Base-by-base conservation (phyloP, 306 rosid species). In the Vachellia pachyceras region DNA sequence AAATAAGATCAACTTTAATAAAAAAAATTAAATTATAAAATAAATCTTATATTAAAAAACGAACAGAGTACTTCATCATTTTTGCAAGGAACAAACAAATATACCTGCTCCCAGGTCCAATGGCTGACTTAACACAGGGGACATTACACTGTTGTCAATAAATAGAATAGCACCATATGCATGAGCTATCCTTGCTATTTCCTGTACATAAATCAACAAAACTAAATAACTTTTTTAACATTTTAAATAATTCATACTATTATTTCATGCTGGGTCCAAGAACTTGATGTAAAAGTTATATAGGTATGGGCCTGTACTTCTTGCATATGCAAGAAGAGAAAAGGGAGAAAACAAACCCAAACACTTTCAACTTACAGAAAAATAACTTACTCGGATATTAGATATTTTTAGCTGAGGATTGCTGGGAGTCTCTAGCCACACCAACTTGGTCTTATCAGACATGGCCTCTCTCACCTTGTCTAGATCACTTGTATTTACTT, bases 351-450 rank as follows among this genome's bases (percentile, higher is more conserved):
- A 40, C 8, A 6, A n/a, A 50, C 15, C 6, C 4, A 50, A 50
- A 50, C 23, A 18, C 6, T 17, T 7, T 1, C 4, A 36, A 77
- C 57, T 50, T 47, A 6, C 50, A 46, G 54, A 79, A 8, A 52
- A 33, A 70, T 5, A 78, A 42, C 91, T 80, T 88, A 90, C 94
- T 35, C 88, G 87, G 75, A 90, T 90, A 86, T 90, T 86, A 57
- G 88, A 86, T 55, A 90, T 69, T 64, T 67, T 85, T 72, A 42
- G 79, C 29, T 89, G 88, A 61, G 94, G 94, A 77, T 90, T 88
- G 78, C 91, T 88, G 7, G 94, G 91, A 73, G 88, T 86, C 86
- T 90, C 94, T 77, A 86, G 75, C 94, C 94, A 90, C 82, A 90
- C 88, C 70, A 86, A 91, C 86, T 90, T 90, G 3, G 90, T 88